phyloP scores from a whole-genome alignment of 805 yeast species.

The Torulaspora franciscae region DNA sequence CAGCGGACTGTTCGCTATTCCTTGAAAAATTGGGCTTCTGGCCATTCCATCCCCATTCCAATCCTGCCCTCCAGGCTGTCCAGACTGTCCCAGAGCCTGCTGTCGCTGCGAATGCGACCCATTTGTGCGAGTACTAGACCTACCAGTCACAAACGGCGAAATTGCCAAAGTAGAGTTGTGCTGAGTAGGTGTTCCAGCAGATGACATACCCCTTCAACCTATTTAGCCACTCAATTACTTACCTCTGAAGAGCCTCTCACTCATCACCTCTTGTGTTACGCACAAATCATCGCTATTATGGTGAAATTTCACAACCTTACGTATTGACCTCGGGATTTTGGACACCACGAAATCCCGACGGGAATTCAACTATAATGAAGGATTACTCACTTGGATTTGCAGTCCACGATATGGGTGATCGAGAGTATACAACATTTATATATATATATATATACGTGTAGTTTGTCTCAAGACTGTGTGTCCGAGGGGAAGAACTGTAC shows the following conservation, averaged over 20 bases:
- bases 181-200: conserved; percentile 45
- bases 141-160: conserved; percentile 54
- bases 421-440: neutral
- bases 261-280: neutral
- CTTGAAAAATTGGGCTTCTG: conserved; percentile 8
- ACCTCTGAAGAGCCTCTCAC: neutral
- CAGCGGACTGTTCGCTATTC: conserved; percentile 26
- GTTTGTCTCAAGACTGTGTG: neutral
- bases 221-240: neutral
- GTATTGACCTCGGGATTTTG: conserved; percentile 2
- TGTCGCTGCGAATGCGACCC: conserved; percentile 6
- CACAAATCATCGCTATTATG: neutral
- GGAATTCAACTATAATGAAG: conserved; percentile 1
- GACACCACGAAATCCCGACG: conserved; percentile 1
- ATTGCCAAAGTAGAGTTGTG: conserved; percentile 70
- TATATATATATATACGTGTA: neutral
- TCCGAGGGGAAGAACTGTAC: too few species aligned
- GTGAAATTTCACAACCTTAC: neutral
- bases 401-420: neutral
- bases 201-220: conserved; percentile 20
- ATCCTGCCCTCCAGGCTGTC: neutral
- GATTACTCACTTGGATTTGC: conserved; percentile 1
- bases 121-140: conserved; percentile 28
- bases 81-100: conserved; percentile 4
- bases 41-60: conserved; percentile 9